Evolutionary conservation across 768 basidiomycete species (phyloP), one percentile per base, ranked within the genome.

Genomic region (Naematelia encephala): DNA sequence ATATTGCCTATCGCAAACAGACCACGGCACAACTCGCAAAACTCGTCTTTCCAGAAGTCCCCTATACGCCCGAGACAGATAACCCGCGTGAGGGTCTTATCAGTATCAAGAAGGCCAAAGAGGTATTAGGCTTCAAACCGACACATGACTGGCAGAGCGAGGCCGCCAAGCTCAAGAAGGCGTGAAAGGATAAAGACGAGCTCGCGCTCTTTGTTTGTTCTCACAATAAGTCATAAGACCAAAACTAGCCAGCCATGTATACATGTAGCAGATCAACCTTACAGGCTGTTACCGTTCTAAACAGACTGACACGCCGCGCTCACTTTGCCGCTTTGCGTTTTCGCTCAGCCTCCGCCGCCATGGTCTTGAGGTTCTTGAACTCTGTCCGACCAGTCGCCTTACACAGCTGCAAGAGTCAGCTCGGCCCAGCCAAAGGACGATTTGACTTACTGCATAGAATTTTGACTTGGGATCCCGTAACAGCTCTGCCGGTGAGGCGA

Each of bases 401-500:
- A 56, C 74, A 75, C 10, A 77, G 61, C 73, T 75, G 42, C 23
- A 1, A 1, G 8, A 28, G 22, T 44, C 42, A 59, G 22, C 19
- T 12, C n/a, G 10, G 34, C 42, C 16, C 34, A 39, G 34, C 3
- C 12, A 2, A 39, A 21, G 43, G 25, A n/a, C 16, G 26, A 22
- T 11, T 27, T 19, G 8, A 54, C 69, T 56, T 50, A 73, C 73
- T 5, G 64, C 51, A 51, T 73, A 74, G 62, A 77, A 77, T 42
- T 64, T 64, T 29, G 76, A 77, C 22, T 65, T 65, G 29, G 62
- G 63, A 54, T 77, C 65, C 13, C 70, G 60, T 10, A 77, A 59
- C 26, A 77, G 47, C 30, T 66, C 72, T 1, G 70, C 70, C 2
- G 76, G 76, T 51, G 62, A 64, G 22, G 69, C 87, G 66, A 86